These are phyloP conservation scores for Myxozyma vanderwaltii DNA, from an alignment of 805 yeast genomes.

Conservation along the genomic window DNA sequence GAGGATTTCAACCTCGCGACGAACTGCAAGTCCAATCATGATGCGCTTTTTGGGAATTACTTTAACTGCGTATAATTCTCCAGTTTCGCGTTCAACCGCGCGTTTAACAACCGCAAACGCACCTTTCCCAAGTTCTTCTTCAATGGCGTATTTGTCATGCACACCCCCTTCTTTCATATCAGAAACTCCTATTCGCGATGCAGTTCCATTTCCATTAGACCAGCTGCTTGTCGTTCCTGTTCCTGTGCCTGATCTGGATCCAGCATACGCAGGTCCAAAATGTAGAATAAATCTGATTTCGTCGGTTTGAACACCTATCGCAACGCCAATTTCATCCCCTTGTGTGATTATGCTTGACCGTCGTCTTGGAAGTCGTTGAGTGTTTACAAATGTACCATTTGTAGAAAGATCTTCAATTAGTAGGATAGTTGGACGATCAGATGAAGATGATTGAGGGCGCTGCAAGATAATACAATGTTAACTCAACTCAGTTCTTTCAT, in stretches of 20 bases:
- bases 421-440: conserved; percentile 2
- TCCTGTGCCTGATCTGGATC: neutral
- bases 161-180: conserved; percentile 47
- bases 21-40: conserved; percentile 74
- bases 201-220: neutral
- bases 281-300: conserved; percentile 53
- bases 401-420: conserved; percentile 66
- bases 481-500: neutral
- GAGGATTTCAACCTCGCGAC: conserved; percentile 81
- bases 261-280: conserved; percentile 42
- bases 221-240: neutral
- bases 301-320: conserved; percentile 79
- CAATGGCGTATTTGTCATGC: conserved; percentile 68
- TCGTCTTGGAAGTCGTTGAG: conserved; percentile 68
- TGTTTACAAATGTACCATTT: conserved; percentile 89
- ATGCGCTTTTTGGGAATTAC: conserved; percentile 82
- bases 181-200: neutral
- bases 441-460: neutral
- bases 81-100: conserved; percentile 82
- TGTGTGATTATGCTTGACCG: conserved; percentile 79
- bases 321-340: conserved; percentile 92
- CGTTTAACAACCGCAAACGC: conserved; percentile 96
- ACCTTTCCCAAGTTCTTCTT: conserved; percentile 93
- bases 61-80: conserved; percentile 86
- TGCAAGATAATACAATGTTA: neutral